Evolutionary conservation across 108 stramenopile species (phyloP), one percentile per base, ranked within the genome.

Genomic region (Nitzschia palea): DNA sequence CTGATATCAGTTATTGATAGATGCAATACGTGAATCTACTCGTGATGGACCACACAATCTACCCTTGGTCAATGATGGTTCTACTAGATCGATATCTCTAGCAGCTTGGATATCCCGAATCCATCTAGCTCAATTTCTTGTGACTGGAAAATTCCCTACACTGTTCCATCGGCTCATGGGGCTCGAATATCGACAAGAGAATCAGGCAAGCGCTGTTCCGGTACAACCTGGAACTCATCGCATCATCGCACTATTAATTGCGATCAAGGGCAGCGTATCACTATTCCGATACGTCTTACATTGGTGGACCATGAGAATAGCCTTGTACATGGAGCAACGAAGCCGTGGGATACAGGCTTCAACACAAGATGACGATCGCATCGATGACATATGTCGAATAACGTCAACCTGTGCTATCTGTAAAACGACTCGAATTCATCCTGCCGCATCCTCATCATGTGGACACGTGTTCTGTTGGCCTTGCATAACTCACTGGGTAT

Each of bases 401-500:
- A 18, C 22, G 14, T 37, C 53, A 4, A 48, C 35, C 0, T 81
- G 80, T 42, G 54, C 61, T 25, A 81, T 81, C 33, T 81, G 80
- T 36, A 50, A 44, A 2, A n/a, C 27, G 30, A 30, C 55, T 17
- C 76, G 77, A 17, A 59, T 22, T 29, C 62, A 78, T 65, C 48
- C 77, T 0, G 72, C 77, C 3, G 71, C 64, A 28, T 61, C 80
- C 2, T 22, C 50, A 8, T 30, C 36, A 1, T 81, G 80, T 55
- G 80, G 80, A 15, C 80, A 81, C 47, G 80, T 81, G 15, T 74
- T 74, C 62, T 81, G 80, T 50, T 81, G 80, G 80, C 61, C 57
- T 27, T 81, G 80, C 50, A 25, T 81, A 30, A 25, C 25, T 34
- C 80, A 74, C 22, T 81, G 80, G 80, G 53, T 70, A 0, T 67